Evolutionary conservation across 345 rosid species (phyloP).

Genomic region (Lumnitzera racemosa): DNA sequence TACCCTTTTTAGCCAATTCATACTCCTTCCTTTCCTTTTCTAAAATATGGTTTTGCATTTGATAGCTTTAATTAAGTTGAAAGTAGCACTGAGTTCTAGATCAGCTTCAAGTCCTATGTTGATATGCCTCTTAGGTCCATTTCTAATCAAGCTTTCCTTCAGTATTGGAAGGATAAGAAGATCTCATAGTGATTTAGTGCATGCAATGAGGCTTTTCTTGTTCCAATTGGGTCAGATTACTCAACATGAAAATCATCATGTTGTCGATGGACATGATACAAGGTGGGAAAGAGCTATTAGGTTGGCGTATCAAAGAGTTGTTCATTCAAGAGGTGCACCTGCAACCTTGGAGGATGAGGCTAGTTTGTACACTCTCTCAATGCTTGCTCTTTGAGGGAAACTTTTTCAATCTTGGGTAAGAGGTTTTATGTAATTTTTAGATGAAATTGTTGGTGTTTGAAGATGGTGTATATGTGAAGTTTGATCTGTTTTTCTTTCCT

Average conservation of each 20-base stretch:
- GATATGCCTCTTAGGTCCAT: conserved; percentile 9
- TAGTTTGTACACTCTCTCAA: conserved; percentile 18
- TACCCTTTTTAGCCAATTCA: too few relatives aligned
- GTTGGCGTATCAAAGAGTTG: conserved; percentile 12
- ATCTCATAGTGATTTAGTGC: conserved; percentile 6
- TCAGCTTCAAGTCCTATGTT: conserved; percentile 4
- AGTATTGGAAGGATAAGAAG: conserved; percentile 5
- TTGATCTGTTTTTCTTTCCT: too few relatives aligned
- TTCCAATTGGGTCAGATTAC: conserved; percentile 14
- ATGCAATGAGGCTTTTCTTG: conserved; percentile 10
- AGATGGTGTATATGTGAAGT: too few relatives aligned
- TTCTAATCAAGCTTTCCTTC: conserved; percentile 17
- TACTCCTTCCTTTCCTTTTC: not conserved
- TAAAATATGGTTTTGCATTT: conserved; percentile 9
- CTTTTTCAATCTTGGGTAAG: not conserved
- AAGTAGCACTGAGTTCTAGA: not conserved
- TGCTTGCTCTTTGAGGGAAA: conserved; percentile 16
- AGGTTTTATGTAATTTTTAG: not conserved
- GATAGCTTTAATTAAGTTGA: conserved; percentile 14
- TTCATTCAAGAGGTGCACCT: not conserved
- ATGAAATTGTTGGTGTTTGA: not conserved
- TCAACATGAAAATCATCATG: conserved; percentile 1
- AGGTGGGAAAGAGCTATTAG: conserved; percentile 25
- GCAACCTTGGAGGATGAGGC: conserved; percentile 10
- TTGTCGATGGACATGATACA: not conserved